Base-by-base conservation (phyloP, 768 basidiomycete species). In the Myochromella boudieri region DNA sequence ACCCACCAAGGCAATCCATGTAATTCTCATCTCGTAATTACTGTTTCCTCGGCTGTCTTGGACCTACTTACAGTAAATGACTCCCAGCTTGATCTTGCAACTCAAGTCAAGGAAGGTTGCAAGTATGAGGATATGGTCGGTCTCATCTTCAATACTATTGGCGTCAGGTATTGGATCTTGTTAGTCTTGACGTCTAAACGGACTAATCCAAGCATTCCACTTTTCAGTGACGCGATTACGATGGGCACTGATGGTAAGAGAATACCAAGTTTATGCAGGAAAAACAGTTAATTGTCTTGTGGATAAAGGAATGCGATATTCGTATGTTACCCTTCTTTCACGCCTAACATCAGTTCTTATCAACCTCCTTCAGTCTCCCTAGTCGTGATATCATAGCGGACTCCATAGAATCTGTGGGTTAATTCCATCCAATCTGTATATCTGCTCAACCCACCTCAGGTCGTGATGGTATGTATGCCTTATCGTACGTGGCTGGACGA, bases 361-460 rank as follows among this genome's bases (percentile, higher is more conserved):
- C 28, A 28, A 49, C 29, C n/a, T 43, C 7, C n/a, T 53, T 25
- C 53, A 90, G 88, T 33, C 72, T 95, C 32, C 91, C 91, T 10
- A 88, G 81, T 70, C 86, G 91, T 39, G 91, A 95, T 61, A 66
- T 94, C 41, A 95, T 95, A 48, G 91, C 92, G 12, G 91, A 93
- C 59, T 91, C 90, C 11, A 84, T 93, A 48, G 91, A 93, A 70
- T 81, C 87, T 41, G 86, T 87, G 63, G 14, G 49, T 8, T n/a
- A n/a, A 27, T 34, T 5, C 29, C 17, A 24, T 44, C 6, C 18
- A 25, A 20, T 28, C n/a, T n/a, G 9, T 22, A 21, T 12, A 68
- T 79, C 84, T 42, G 84, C 85, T 63, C 7, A 31, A 29, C 14
- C 28, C 8, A 12, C n/a, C 37, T 25, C 34, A 83, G 78, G 81